phyloP scores from a whole-genome alignment of 1,284 basidiomycete genomes.

The Cutaneotrichosporon cyanovorans region DNA sequence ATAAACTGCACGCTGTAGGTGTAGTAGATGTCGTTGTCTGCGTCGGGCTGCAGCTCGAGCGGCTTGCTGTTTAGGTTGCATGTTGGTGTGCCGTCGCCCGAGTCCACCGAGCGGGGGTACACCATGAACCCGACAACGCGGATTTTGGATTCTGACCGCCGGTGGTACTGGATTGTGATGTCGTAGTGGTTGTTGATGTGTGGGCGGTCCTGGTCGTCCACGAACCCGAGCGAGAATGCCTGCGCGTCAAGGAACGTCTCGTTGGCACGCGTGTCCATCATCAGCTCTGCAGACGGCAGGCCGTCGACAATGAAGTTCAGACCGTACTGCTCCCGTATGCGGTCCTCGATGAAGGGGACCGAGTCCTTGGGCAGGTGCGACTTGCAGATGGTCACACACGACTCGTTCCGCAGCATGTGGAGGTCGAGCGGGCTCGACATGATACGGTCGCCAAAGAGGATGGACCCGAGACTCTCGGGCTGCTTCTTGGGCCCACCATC shows the following conservation, averaged over 20 bases:
- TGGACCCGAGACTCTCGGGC: conserved; percentile 83
- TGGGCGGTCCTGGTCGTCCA: conserved; percentile 45
- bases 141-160: conserved; percentile 58
- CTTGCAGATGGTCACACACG: conserved; percentile 71
- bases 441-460: conserved; percentile 92
- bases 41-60: conserved; percentile 58
- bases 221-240: conserved; percentile 48
- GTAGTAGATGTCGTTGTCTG: conserved; percentile 66
- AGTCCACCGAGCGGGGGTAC: conserved; percentile 60
- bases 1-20: conserved; percentile 86
- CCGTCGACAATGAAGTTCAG: conserved; percentile 94
- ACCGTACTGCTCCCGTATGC: conserved; percentile 86
- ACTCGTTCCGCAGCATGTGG: conserved; percentile 46
- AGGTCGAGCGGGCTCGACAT: conserved; percentile 77
- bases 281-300: conserved; percentile 87
- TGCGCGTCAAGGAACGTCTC: conserved; percentile 79
- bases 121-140: conserved; percentile 87
- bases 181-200: conserved; percentile 82
- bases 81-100: conserved; percentile 29
- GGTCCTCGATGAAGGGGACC: conserved; percentile 80
- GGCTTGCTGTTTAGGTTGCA: conserved; percentile 41
- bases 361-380: conserved; percentile 60
- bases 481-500: conserved; percentile 66
- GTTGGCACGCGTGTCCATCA: conserved; percentile 63
- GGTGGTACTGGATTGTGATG: conserved; percentile 62